A percentile compares a stretch with the other conserved stretches of the same genome.
These are phyloP conservation scores for Suhomyces guaymorum DNA, from an alignment of 1,139 yeast species.

Conservation along the genomic window DNA sequence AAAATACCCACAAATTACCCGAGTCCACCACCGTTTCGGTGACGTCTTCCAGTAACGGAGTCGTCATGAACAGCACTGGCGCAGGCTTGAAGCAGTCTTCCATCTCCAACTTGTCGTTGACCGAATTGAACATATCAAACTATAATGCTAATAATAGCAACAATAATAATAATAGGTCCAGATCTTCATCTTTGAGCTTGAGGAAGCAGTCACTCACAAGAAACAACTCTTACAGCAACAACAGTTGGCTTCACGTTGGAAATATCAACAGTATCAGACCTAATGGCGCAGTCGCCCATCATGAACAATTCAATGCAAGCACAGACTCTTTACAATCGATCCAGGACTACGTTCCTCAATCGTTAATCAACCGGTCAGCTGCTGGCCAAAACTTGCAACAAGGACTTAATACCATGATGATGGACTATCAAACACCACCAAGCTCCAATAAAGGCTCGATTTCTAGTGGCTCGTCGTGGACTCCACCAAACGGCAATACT, in stretches of 20 bases:
- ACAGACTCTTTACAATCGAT: slow-evolving; percentile 48
- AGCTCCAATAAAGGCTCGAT: slow-evolving; percentile 37
- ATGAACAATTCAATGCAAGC: slow-evolving; percentile 31
- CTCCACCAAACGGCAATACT: slow-evolving; percentile 16
- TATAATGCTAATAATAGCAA: slow-evolving; percentile 20
- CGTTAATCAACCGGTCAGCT: slow-evolving; percentile 38
- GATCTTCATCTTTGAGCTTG: slow-evolving; percentile 33
- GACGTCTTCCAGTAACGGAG: slow-evolving; percentile 17
- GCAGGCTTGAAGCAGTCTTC: slow-evolving; percentile 34
- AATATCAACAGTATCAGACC: slow-evolving; percentile 41
- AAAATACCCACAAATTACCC: slow-evolving; percentile 22
- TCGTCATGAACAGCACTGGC: slow-evolving; percentile 16
- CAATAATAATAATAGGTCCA: slow-evolving; percentile 21
- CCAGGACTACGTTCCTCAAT: slow-evolving; percentile 48
- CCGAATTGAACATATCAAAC: slow-evolving; percentile 40
- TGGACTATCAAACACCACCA: slow-evolving; percentile 50
- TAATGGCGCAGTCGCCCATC: slow-evolving; percentile 15
- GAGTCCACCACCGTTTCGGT: slow-evolving; percentile 29
- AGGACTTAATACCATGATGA: slow-evolving; percentile 37
- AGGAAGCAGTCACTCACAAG: slow-evolving; percentile 50
- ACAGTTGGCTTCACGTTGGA: slow-evolving; percentile 51
- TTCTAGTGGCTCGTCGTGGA: slow-evolving; percentile 19
- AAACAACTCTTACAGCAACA: slow-evolving; percentile 40
- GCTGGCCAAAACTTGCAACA: slow-evolving; percentile 8
- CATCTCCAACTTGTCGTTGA: slow-evolving; percentile 44